Percentiles rank a stretch among this genome's conserved stretches.
Evolutionary conservation across 192 early-diverging fungal genomes (phyloP).

Genomic region (Haplosporangium gracile): DNA sequence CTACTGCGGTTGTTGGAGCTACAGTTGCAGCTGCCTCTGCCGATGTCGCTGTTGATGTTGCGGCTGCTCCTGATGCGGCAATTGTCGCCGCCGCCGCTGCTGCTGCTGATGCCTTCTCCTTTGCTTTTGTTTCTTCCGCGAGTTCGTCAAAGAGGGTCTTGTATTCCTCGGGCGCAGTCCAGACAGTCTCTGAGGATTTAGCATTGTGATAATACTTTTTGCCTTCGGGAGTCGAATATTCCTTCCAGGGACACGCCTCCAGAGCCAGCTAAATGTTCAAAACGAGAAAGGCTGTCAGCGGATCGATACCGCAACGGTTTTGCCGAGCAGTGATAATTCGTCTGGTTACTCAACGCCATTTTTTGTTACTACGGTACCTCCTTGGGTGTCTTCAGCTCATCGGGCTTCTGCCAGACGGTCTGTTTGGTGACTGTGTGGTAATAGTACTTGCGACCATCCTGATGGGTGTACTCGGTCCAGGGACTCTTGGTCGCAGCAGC

Average conservation of each 20-base stretch:
- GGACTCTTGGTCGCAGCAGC: constrained; percentile 19
- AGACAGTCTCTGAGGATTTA: constrained; percentile 82
- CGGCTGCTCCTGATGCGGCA: background rate
- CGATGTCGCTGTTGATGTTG: background rate
- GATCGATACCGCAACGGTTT: background rate
- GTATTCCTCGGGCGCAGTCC: constrained; percentile 87
- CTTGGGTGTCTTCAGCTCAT: constrained; percentile 86
- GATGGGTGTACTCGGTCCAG: constrained; percentile 84
- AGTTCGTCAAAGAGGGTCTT: constrained; percentile 63
- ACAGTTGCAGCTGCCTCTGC: background rate
- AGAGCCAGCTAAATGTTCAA: constrained; percentile 62
- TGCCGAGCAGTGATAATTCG: background rate
- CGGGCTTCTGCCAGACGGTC: constrained; percentile 96
- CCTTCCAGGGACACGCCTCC: constrained; percentile 83
- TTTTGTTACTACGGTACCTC: constrained; percentile 53
- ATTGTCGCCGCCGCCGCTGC: background rate
- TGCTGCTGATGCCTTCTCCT: constrained; percentile 11
- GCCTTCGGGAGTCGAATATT: constrained; percentile 81
- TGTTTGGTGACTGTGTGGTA: constrained; percentile 82
- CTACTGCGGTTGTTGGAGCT: background rate
- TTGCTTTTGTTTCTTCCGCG: constrained; percentile 50
- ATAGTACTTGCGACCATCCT: constrained; percentile 91
- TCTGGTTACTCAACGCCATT: background rate
- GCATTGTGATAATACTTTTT: constrained; percentile 91
- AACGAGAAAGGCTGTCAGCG: background rate